phyloP scores from a whole-genome alignment of 441 rosid genomes.

The Erodium trifolium region DNA sequence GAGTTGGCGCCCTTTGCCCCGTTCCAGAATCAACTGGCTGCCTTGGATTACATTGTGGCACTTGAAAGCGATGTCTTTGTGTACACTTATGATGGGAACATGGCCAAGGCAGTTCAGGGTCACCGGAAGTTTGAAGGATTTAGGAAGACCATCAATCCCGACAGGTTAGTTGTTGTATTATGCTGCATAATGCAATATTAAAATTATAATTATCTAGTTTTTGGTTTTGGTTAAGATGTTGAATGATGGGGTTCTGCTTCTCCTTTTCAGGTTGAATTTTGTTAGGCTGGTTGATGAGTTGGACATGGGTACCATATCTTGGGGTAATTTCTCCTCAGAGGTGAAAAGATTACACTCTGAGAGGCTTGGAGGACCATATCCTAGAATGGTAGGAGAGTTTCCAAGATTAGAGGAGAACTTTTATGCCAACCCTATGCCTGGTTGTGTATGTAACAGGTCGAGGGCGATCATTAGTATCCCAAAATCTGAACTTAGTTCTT shows the following conservation, averaged over 20 bases:
- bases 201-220: no score
- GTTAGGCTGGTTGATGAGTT: slow-evolving; percentile 60
- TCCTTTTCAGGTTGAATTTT: slow-evolving; percentile 49
- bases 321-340: slow-evolving; percentile 65
- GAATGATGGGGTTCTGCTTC: background rate
- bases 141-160: slow-evolving; percentile 29
- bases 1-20: slow-evolving; percentile 61
- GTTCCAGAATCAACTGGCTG: slow-evolving; percentile 89
- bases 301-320: slow-evolving; percentile 51
- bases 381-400: slow-evolving; percentile 47
- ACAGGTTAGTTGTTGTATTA: slow-evolving; percentile 39
- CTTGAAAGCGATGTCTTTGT: slow-evolving; percentile 86
- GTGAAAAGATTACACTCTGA: slow-evolving; percentile 50
- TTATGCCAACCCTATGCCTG: slow-evolving; percentile 82
- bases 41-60: slow-evolving; percentile 78
- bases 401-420: slow-evolving; percentile 88
- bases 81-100: slow-evolving; percentile 83
- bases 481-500: slow-evolving; percentile 20
- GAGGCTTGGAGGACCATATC: slow-evolving; percentile 69
- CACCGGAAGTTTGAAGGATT: slow-evolving; percentile 71
- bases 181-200: no score
- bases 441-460: slow-evolving; percentile 60
- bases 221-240: background rate
- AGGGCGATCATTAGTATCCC: slow-evolving; percentile 16
- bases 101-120: slow-evolving; percentile 98